A percentile compares a stretch with the other conserved stretches of the same genome.
Conservation (phyloP, 2,329 filamentous ascomycete species). For the Talaromyces funiculosus region DNA sequence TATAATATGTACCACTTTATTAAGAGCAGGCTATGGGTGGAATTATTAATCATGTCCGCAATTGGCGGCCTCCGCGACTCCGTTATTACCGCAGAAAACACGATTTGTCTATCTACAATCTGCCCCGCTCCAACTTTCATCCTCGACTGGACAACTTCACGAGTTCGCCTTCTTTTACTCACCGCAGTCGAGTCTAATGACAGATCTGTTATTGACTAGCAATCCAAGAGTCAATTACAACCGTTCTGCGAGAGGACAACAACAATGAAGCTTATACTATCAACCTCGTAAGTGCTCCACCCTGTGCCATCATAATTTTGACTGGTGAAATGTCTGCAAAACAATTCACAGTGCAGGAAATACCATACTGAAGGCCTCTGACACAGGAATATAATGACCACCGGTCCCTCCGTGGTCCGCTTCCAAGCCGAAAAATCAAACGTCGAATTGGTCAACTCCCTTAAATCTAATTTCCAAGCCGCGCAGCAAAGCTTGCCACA, state of each 20-base stretch:
- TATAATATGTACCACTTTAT: too few relatives aligned
- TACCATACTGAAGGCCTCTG: constrained; percentile 4
- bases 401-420: constrained; percentile 75
- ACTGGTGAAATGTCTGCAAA: neutral
- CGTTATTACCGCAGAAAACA: neutral
- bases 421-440: constrained; percentile 81
- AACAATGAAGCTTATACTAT: constrained; percentile 71
- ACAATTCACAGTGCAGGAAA: neutral
- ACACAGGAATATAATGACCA: constrained; percentile 76
- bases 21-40: too few relatives aligned
- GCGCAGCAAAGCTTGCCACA: constrained; percentile 56
- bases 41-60: neutral
- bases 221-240: neutral
- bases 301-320: neutral
- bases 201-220: neutral
- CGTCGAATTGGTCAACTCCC: constrained; percentile 81
- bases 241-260: neutral
- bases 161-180: neutral
- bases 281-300: constrained; percentile 64
- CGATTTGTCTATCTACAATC: neutral
- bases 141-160: neutral
- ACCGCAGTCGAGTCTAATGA: neutral
- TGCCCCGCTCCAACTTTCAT: neutral
- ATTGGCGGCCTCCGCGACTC: neutral
- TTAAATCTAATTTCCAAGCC: constrained; percentile 74